Conservation (phyloP, 257 asterid genomes). For the Gynochthodes officinalis region DNA sequence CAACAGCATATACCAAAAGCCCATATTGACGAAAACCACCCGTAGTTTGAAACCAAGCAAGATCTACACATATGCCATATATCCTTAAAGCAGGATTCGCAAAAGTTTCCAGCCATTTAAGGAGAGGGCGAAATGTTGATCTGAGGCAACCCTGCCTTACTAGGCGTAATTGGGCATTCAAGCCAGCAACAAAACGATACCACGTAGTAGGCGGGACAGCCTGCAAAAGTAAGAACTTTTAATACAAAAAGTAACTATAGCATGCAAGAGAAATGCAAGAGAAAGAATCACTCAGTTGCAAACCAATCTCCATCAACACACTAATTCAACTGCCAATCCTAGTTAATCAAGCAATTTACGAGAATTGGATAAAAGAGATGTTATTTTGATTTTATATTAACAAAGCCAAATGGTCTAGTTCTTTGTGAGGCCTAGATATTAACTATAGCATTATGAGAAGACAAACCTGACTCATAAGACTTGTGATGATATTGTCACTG, state of each 20-base stretch:
- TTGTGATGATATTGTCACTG: constrained; percentile 78
- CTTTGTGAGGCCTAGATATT: neutral
- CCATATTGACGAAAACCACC: constrained; percentile 80
- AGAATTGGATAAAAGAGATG: neutral
- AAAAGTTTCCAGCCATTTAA: constrained; percentile 75
- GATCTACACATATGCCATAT: constrained; percentile 67
- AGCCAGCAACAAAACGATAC: constrained; percentile 98
- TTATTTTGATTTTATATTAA: neutral
- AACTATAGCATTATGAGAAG: constrained; percentile 5
- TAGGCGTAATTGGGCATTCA: constrained; percentile 95
- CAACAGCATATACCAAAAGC: constrained; percentile 63
- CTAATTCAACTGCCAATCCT: neutral
- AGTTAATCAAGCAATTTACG: neutral
- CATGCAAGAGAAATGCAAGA: neutral
- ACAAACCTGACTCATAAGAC: constrained; percentile 97
- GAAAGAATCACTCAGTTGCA: neutral
- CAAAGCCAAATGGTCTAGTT: neutral
- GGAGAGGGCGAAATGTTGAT: constrained; percentile 61
- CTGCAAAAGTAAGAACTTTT: constrained; percentile 39
- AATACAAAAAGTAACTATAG: no score
- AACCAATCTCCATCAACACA: neutral
- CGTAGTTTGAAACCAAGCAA: constrained; percentile 83
- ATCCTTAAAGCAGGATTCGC: constrained; percentile 82
- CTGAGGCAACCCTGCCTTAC: constrained; percentile 83
- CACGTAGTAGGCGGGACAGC: constrained; percentile 89